phyloP scores from a whole-genome alignment of 1,284 basidiomycete genomes.

The Ceratobasidium sp. region DNA sequence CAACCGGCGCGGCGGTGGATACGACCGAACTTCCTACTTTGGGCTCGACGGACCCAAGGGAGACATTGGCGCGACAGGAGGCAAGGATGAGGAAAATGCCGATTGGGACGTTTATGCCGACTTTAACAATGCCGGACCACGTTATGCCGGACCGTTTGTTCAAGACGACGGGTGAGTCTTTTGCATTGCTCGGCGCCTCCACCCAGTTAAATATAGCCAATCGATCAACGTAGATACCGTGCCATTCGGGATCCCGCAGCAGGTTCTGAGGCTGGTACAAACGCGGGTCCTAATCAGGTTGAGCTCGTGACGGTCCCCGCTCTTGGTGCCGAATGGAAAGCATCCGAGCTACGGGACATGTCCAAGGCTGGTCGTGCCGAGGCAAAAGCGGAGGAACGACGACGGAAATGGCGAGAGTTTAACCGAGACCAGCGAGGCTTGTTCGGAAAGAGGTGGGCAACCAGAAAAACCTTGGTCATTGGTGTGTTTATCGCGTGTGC shows the following conservation, averaged over 20 bases:
- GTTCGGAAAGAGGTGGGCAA: constrained; percentile 75
- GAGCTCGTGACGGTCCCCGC: constrained; percentile 89
- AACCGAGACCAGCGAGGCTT: constrained; percentile 74
- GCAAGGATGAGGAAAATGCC: constrained; percentile 54
- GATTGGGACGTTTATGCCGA: constrained; percentile 87
- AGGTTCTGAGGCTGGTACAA: constrained; percentile 11
- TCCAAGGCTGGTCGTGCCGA: constrained; percentile 72
- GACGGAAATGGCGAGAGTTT: constrained; percentile 69
- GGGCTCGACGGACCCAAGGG: constrained; percentile 30
- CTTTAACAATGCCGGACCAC: constrained; percentile 87
- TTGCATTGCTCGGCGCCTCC: constrained; percentile 42
- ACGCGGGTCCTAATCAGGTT: constrained; percentile 50
- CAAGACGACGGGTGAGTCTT: constrained; percentile 45
- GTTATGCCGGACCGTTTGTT: constrained; percentile 63
- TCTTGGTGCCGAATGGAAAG: constrained; percentile 85
- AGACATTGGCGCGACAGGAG: constrained; percentile 42
- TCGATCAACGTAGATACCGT: constrained; percentile 47
- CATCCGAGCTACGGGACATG: constrained; percentile 75
- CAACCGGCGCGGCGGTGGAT: constrained; percentile 33
- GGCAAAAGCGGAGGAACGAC: constrained; percentile 62
- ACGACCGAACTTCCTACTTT: constrained; percentile 31
- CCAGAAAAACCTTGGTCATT: constrained; percentile 71
- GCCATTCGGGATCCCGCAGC: constrained; percentile 25
- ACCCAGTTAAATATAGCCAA: not conserved
- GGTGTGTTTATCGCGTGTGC: constrained; percentile 66